Percentiles rank a stretch among this genome's conserved stretches.
phyloP scores from a whole-genome alignment of 2,329 filamentous ascomycete genomes.

The Colletotrichum truncatum region DNA sequence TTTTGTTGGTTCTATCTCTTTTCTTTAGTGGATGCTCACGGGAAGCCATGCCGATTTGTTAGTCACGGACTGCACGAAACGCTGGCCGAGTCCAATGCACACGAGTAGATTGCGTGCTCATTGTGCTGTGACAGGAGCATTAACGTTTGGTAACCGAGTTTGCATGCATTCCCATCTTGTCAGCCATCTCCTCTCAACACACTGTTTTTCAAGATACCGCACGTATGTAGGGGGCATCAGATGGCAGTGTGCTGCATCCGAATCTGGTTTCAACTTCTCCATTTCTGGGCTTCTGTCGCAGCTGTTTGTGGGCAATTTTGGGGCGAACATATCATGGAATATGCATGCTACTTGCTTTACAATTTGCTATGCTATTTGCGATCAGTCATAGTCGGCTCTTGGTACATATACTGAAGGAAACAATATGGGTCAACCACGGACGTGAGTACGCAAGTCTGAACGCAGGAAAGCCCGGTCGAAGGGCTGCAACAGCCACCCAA shows the following conservation, averaged over 20 bases:
- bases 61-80: background rate
- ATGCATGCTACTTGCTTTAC: background rate
- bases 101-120: background rate
- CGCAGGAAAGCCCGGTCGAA: background rate
- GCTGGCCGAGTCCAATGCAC: background rate
- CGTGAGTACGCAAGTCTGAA: background rate
- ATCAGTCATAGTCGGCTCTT: background rate
- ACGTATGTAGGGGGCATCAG: background rate
- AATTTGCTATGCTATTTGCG: background rate
- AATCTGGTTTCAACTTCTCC: background rate
- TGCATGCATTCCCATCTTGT: background rate
- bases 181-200: background rate
- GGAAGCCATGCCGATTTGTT: background rate
- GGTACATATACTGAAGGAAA: background rate
- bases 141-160: background rate
- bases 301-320: background rate
- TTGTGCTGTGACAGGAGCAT: background rate
- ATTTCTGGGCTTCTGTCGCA: too few relatives aligned
- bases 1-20: conserved; percentile 2
- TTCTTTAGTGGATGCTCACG: background rate
- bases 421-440: background rate
- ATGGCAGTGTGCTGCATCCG: background rate
- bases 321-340: background rate
- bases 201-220: background rate
- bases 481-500: background rate